A percentile compares a stretch with the other conserved stretches of the same genome.
Evolutionary conservation across 148 eudicot genomes (phyloP).

Genomic region (Vaccinium darrowii): DNA sequence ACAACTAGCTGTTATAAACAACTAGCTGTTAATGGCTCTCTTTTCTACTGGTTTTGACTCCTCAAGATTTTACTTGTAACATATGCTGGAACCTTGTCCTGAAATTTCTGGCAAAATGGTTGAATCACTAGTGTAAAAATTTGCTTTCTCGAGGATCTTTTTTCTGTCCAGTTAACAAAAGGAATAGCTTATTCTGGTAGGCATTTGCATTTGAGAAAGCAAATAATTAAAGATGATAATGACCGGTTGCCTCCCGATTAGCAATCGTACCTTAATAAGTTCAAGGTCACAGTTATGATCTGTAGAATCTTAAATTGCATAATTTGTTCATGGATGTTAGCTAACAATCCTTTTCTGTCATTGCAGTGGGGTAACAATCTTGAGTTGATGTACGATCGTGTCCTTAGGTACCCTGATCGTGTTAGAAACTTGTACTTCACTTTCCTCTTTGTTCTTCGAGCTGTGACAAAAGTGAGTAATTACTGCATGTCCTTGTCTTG

Average conservation of each 20-base stretch:
- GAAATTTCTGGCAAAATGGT: background rate
- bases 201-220: background rate
- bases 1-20: background rate
- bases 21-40: background rate
- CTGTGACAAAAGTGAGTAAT: conserved; percentile 76
- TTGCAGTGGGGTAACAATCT: conserved; percentile 94
- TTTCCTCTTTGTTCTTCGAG: conserved; percentile 91
- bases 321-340: background rate
- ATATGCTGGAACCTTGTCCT: background rate
- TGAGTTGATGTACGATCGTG: conserved; percentile 75
- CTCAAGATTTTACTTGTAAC: background rate
- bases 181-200: background rate
- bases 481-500: background rate
- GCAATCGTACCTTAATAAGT: background rate
- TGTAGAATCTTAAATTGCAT: background rate
- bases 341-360: conserved; percentile 19
- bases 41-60: background rate
- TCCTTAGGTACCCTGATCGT: conserved; percentile 78
- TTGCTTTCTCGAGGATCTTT: background rate
- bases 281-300: no score
- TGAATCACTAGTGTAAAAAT: background rate
- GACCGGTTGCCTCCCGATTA: background rate
- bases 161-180: background rate
- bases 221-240: background rate
- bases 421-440: conserved; percentile 90